Conservation (phyloP, 139 green algal genomes). For the Coccomyxa sp. region DNA sequence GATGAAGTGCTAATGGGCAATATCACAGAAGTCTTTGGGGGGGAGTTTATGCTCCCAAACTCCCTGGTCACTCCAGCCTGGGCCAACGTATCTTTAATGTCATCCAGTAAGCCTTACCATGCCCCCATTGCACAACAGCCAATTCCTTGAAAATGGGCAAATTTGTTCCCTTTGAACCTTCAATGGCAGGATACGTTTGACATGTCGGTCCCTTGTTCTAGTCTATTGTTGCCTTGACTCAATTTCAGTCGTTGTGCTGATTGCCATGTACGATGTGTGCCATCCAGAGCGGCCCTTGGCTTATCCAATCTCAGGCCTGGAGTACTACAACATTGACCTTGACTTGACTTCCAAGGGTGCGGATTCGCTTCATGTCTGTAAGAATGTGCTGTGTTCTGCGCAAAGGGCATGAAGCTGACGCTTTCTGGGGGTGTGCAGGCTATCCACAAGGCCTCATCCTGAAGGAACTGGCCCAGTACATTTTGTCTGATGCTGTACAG, state of each 20-base stretch:
- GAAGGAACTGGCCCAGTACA: constrained; percentile 2
- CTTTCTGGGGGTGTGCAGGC: not conserved
- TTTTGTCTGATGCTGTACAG: not conserved
- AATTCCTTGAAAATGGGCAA: not conserved
- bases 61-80: not conserved
- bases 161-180: not conserved
- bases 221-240: too few species aligned
- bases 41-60: not conserved
- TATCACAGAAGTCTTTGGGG: not conserved
- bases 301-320: not conserved
- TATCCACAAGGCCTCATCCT: not conserved
- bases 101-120: not conserved
- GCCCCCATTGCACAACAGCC: not conserved
- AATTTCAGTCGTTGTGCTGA: not conserved
- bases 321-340: not conserved
- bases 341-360: constrained; percentile 1
- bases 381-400: not conserved
- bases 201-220: not conserved
- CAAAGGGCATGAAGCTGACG: not conserved
- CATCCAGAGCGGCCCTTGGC: not conserved
- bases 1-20: not conserved
- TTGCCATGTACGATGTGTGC: not conserved
- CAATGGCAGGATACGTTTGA: not conserved
- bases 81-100: not conserved
- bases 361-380: not conserved